Percentiles rank a stretch among this genome's conserved stretches.
Conservation (phyloP, 306 rosid genomes). For the Vigna nakashimae region DNA sequence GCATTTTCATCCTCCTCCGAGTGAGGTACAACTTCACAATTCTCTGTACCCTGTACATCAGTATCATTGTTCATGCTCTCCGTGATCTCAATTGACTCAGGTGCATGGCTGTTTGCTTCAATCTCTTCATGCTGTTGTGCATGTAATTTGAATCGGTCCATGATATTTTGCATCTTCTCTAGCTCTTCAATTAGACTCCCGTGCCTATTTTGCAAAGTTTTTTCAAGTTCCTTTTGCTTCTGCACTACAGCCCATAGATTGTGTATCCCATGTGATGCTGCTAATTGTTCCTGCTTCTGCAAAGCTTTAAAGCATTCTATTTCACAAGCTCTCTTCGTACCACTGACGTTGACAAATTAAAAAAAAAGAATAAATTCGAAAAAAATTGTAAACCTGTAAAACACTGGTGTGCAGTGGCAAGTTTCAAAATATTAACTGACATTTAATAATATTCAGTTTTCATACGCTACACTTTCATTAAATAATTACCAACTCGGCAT, state of each 20-base stretch:
- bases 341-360: not conserved
- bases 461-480: not conserved
- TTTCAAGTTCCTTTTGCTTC: constrained; percentile 83
- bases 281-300: constrained; percentile 70
- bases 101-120: constrained; percentile 48
- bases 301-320: constrained; percentile 76
- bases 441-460: not conserved
- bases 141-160: constrained; percentile 50
- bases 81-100: constrained; percentile 48
- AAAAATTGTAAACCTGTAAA: not conserved
- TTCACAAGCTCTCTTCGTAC: not conserved
- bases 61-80: constrained; percentile 46
- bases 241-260: constrained; percentile 70
- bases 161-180: constrained; percentile 57
- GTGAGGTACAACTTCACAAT: constrained; percentile 23
- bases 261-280: constrained; percentile 71
- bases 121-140: constrained; percentile 58
- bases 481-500: too few species aligned
- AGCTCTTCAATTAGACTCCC: constrained; percentile 57
- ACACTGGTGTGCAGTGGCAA: not conserved
- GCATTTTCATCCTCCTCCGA: constrained; percentile 46
- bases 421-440: constrained; percentile 3
- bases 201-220: constrained; percentile 60
- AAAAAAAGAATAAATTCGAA: not conserved
- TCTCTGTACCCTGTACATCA: constrained; percentile 29